Percentiles rank a stretch among this genome's conserved stretches.
These are phyloP conservation scores for Thinopyrum elongatum DNA, from an alignment of 176 grass and related monocot genomes.

Conservation along the genomic window DNA sequence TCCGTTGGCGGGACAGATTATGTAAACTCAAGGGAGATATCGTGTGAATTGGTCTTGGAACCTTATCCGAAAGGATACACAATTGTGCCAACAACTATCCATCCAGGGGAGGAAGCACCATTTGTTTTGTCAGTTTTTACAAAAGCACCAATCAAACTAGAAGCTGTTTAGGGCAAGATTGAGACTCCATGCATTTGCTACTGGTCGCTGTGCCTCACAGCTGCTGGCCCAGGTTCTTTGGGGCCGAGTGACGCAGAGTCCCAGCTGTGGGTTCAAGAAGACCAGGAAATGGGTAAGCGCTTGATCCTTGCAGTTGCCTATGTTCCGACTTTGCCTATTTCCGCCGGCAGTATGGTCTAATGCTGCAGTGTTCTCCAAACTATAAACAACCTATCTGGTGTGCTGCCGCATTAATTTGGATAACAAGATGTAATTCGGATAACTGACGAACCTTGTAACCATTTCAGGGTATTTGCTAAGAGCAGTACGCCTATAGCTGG, in stretches of 20 bases:
- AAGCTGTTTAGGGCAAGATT: conserved; percentile 68
- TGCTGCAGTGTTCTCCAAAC: background rate
- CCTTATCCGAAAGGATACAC: conserved; percentile 98
- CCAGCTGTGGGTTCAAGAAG: conserved; percentile 29
- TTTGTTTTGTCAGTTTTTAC: conserved; percentile 99
- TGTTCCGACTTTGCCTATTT: background rate
- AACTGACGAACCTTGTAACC: background rate
- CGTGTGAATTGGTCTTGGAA: conserved; percentile 93
- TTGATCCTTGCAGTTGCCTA: background rate
- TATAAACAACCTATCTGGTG: background rate
- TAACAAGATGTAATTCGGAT: background rate
- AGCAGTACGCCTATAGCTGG: conserved; percentile 22
- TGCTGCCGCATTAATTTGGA: background rate
- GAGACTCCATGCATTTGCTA: conserved; percentile 17
- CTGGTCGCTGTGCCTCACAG: conserved; percentile 8
- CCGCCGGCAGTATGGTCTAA: background rate
- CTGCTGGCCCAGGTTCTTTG: conserved; percentile 24
- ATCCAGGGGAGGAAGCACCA: conserved; percentile 98
- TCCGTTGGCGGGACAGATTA: conserved; percentile 96
- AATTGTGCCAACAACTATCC: conserved; percentile 97
- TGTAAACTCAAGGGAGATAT: conserved; percentile 96
- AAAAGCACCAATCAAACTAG: conserved; percentile 90
- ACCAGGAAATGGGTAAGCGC: conserved; percentile 30
- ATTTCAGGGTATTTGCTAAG: conserved; percentile 42
- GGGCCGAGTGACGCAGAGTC: conserved; percentile 17